Conservation (phyloP, 495 filamentous ascomycete species). For the Podospora fimiseda region DNA sequence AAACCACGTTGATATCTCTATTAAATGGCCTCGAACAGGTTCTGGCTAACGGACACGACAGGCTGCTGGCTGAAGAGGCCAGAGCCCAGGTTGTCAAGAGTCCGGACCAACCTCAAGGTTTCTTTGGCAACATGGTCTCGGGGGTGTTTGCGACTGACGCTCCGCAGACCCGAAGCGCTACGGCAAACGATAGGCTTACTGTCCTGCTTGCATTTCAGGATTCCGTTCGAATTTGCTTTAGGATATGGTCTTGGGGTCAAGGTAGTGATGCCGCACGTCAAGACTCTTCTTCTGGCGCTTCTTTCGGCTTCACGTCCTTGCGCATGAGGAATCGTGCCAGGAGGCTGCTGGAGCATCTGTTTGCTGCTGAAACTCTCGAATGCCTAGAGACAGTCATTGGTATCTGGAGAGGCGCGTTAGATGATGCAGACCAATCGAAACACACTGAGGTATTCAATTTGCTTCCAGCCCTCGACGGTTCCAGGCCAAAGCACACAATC, state of each 20-base stretch:
- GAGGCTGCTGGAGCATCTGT: constrained; percentile 84
- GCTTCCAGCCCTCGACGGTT: constrained; percentile 85
- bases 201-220: constrained; percentile 97
- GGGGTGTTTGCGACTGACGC: constrained; percentile 81
- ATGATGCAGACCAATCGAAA: constrained; percentile 28
- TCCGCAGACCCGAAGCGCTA: constrained; percentile 63
- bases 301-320: constrained; percentile 81
- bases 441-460: constrained; percentile 64
- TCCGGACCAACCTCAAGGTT: constrained; percentile 80
- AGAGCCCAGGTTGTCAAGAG: constrained; percentile 61
- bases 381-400: constrained; percentile 86
- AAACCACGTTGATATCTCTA: constrained; percentile 66
- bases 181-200: constrained; percentile 88
- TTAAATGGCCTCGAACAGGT: constrained; percentile 87
- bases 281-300: constrained; percentile 67
- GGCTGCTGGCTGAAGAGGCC: constrained; percentile 67
- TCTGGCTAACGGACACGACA: constrained; percentile 81
- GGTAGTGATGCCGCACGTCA: constrained; percentile 48
- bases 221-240: constrained; percentile 82
- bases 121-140: constrained; percentile 96
- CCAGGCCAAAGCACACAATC: constrained; percentile 84
- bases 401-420: constrained; percentile 57
- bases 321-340: constrained; percentile 84
- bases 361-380: constrained; percentile 89
- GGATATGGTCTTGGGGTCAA: constrained; percentile 90